phyloP scores from a whole-genome alignment of 2,329 filamentous ascomycete genomes.

The Raffaelea ambrosiae region DNA sequence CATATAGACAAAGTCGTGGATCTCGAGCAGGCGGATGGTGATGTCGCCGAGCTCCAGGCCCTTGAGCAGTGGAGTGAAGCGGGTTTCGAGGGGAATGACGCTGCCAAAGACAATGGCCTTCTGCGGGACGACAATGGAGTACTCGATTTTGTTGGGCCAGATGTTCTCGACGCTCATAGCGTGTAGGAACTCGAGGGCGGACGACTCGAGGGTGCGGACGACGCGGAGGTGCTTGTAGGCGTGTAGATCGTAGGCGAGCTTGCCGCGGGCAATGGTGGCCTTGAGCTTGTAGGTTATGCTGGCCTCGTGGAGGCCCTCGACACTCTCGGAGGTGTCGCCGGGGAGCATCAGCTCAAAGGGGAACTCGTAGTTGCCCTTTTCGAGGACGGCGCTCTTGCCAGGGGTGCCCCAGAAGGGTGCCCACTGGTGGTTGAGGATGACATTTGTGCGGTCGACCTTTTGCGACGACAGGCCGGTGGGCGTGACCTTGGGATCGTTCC shows the following conservation, averaged over 20 bases:
- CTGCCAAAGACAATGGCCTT: slow-evolving; percentile 94
- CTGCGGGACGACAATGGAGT: slow-evolving; percentile 85
- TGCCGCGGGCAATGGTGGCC: slow-evolving; percentile 78
- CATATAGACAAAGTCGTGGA: slow-evolving; percentile 43
- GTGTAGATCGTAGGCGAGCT: slow-evolving; percentile 79
- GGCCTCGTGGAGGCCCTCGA: slow-evolving; percentile 80
- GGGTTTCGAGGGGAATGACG: slow-evolving; percentile 74
- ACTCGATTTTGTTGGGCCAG: slow-evolving; percentile 96
- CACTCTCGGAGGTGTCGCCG: slow-evolving; percentile 69
- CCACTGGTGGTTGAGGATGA: slow-evolving; percentile 64
- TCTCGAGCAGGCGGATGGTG: slow-evolving; percentile 70
- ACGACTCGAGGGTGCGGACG: slow-evolving; percentile 67
- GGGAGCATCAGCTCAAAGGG: slow-evolving; percentile 69
- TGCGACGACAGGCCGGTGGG: slow-evolving; percentile 51
- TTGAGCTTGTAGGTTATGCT: slow-evolving; percentile 88
- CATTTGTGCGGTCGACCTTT: slow-evolving; percentile 48
- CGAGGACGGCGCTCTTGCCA: slow-evolving; percentile 51
- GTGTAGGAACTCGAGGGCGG: slow-evolving; percentile 70
- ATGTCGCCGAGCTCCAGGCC: slow-evolving; percentile 80
- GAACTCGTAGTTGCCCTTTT: slow-evolving; percentile 75
- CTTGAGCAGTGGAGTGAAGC: slow-evolving; percentile 81
- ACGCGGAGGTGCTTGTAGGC: slow-evolving; percentile 71
- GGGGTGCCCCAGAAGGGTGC: slow-evolving; percentile 50
- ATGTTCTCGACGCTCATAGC: slow-evolving; percentile 95
- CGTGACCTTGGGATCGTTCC: slow-evolving; percentile 43